Conservation (phyloP, 129 eudicot species). For the Dittrichia graveolens region DNA sequence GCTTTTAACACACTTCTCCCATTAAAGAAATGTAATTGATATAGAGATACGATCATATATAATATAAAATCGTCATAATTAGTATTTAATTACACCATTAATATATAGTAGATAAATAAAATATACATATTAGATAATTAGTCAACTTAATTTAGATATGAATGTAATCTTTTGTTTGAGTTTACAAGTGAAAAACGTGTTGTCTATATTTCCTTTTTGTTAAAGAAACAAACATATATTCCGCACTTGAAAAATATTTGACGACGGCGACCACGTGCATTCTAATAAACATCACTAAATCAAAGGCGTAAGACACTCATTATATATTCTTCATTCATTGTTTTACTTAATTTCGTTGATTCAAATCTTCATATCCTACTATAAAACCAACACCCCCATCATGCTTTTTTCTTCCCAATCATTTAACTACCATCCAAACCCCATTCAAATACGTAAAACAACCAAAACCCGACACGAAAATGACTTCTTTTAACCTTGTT, state of each 20-base stretch:
- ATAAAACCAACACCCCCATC: constrained; percentile 25
- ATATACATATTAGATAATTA: too few relatives aligned
- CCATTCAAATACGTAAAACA: not conserved
- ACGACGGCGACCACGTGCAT: constrained; percentile 40
- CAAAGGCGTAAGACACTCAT: constrained; percentile 34
- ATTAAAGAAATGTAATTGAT: too few relatives aligned
- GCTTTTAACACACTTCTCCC: too few relatives aligned
- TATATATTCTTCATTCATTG: constrained; percentile 35
- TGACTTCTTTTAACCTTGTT: constrained; percentile 21
- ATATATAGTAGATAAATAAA: too few relatives aligned
- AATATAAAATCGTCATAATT: too few relatives aligned
- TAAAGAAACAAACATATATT: not conserved
- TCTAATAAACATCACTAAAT: constrained; percentile 31
- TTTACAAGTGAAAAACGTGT: too few relatives aligned
- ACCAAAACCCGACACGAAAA: constrained; percentile 13
- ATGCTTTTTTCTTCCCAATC: constrained; percentile 8
- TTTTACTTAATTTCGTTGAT: constrained; percentile 24
- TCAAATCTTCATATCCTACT: constrained; percentile 19
- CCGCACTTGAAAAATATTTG: constrained; percentile 6
- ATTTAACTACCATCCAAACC: constrained; percentile 3
- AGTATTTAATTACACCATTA: too few relatives aligned
- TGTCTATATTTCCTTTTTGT: too few relatives aligned
- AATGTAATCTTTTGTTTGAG: too few relatives aligned
- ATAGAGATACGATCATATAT: too few relatives aligned
- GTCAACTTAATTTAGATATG: too few relatives aligned